Conservation (phyloP, 2,329 filamentous ascomycete genomes). For the Aspergillus alliaceus region DNA sequence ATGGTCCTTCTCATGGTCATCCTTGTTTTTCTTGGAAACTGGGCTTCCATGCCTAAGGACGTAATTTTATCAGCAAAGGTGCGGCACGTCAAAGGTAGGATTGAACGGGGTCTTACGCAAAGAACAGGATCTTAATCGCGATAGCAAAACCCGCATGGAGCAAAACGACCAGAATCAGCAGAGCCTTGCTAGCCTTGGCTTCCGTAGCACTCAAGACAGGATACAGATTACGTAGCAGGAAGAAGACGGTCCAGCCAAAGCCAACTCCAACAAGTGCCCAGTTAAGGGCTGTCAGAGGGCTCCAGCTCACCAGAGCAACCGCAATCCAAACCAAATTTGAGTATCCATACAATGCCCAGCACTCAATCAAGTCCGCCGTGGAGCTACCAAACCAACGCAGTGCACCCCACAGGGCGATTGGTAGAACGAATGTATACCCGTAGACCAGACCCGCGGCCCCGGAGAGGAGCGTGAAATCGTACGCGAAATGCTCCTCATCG, state of each 20-base stretch:
- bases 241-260: constrained; percentile 77
- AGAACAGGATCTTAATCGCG: constrained; percentile 96
- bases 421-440: constrained; percentile 88
- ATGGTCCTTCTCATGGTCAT: constrained; percentile 29
- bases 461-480: constrained; percentile 86
- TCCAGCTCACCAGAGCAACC: constrained; percentile 89
- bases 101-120: constrained; percentile 58
- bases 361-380: constrained; percentile 88
- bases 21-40: constrained; percentile 45
- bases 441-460: constrained; percentile 91
- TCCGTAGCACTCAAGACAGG: constrained; percentile 92
- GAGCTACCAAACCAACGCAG: constrained; percentile 96
- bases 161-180: constrained; percentile 79
- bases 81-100: neutral
- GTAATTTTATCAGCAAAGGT: constrained; percentile 12
- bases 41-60: constrained; percentile 61
- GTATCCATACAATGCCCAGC: constrained; percentile 94
- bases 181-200: constrained; percentile 81
- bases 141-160: constrained; percentile 88
- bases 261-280: constrained; percentile 90
- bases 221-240: constrained; percentile 82
- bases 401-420: constrained; percentile 79
- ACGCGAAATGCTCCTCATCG: constrained; percentile 72
- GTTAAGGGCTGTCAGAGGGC: constrained; percentile 80
- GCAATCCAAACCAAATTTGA: constrained; percentile 96